Conservation (phyloP, 129 eudicot genomes). For the carrot (Daucus carota) region DNA sequence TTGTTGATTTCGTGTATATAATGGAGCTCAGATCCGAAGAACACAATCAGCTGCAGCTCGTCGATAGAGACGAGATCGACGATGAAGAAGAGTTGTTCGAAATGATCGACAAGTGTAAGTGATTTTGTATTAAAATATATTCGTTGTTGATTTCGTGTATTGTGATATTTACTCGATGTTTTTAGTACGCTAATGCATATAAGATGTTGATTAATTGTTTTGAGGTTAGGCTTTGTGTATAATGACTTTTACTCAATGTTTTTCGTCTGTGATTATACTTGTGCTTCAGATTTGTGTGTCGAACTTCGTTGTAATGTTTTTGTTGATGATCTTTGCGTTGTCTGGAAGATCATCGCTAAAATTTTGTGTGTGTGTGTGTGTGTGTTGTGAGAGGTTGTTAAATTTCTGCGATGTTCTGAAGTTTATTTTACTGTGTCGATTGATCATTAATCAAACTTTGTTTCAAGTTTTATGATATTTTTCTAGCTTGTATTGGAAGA, state of each 20-base stretch:
- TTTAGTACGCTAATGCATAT: not conserved
- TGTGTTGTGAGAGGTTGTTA: not conserved
- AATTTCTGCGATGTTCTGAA: too few relatives aligned
- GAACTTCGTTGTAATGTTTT: not conserved
- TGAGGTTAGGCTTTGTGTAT: not conserved
- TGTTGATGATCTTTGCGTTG: not conserved
- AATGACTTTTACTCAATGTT: too few relatives aligned
- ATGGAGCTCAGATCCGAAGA: slow-evolving; percentile 63
- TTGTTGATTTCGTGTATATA: not conserved
- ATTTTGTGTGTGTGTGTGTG: not conserved
- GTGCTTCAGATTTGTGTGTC: not conserved
- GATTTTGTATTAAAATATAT: not conserved
- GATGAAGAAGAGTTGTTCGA: slow-evolving; percentile 90
- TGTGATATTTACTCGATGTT: not conserved
- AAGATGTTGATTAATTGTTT: not conserved
- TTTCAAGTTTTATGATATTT: not conserved
- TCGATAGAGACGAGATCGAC: slow-evolving; percentile 77
- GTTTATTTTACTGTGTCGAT: not conserved
- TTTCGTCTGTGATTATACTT: too few relatives aligned
- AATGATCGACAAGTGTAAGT: slow-evolving; percentile 74
- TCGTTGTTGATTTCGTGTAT: not conserved
- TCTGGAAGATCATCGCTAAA: not conserved
- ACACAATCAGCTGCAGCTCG: slow-evolving; percentile 53
- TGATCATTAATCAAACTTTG: not conserved
- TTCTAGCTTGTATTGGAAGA: not conserved